Evolutionary conservation across 2,329 filamentous ascomycete species (phyloP), one percentile per base, ranked within the genome.

Genomic region (Cytospora piceae): DNA sequence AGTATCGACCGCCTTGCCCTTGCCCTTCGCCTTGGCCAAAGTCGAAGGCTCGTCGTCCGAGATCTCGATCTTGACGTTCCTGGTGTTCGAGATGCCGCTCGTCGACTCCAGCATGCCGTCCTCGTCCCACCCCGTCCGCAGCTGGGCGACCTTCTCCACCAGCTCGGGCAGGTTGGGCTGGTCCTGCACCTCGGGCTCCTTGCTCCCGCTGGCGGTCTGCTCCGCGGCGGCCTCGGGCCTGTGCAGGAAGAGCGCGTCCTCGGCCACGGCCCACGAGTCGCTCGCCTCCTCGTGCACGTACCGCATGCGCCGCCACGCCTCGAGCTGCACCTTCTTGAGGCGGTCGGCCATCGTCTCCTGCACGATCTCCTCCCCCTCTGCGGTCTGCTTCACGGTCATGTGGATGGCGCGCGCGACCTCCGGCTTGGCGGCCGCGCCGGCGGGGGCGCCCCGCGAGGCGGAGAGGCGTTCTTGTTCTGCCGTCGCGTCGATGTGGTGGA

Each of bases 401-500:
- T 95, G 90, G 72, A 96, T 92, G 20, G 92, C 90, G 69, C 91
- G 89, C 29, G 91, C 88, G 69, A 88, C 87, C 42, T 69, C 65
- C 15, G 67, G 66, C 65, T 70, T 59, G 22, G 57, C 52, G 0
- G 61, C 70, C 62, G 76, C 77, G 5, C 71, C 69, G 6, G 76
- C 69, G 76, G 79, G 70, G 74, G 75, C 64, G 74, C 79, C 73
- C 58, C 77, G 76, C 15, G 76, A 73, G 17, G 77, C 74, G n/a
- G 72, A 71, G 52, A 82, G 81, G 53, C 85, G 85, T 42, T 90
- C 87, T 64, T 92, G 84, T 72, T 97, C 93, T 56, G 89, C 83
- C 55, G 88, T 79, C 4, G 95, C 94, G 78, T 98, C 95, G 71
- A 98, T 84, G 78, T 98, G 93, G 78, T 97, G 93, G 68, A 96